Percentiles rank a stretch among this genome's conserved stretches.
Conservation (phyloP, 805 yeast species). For the Starmera quercuum region DNA sequence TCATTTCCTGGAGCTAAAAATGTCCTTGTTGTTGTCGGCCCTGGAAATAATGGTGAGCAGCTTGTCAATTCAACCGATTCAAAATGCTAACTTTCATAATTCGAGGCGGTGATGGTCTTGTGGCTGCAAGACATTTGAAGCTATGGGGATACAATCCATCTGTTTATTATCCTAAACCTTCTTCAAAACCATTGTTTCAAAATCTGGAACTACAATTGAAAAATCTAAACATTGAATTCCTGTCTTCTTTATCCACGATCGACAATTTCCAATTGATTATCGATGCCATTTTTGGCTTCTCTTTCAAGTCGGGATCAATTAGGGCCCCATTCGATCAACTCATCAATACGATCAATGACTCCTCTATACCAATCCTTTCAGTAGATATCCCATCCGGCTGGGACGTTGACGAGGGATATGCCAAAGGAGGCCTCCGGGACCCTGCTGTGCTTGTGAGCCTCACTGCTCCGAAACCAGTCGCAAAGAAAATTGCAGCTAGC, state of each 20-base stretch:
- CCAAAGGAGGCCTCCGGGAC: conserved; percentile 31
- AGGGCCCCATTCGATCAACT: conserved; percentile 64
- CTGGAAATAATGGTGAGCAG: conserved; percentile 94
- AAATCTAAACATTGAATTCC: conserved; percentile 52
- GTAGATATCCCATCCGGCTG: conserved; percentile 96
- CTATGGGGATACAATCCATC: conserved; percentile 73
- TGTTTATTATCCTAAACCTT: conserved; percentile 71
- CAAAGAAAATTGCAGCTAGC: conserved; percentile 39
- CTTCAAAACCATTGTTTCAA: conserved; percentile 47
- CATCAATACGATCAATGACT: conserved; percentile 31
- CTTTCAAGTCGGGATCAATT: conserved; percentile 77
- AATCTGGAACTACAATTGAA: conserved; percentile 61
- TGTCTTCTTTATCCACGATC: conserved; percentile 29
- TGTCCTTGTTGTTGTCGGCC: conserved; percentile 78
- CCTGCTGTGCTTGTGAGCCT: conserved; percentile 73
- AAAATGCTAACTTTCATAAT: background rate
- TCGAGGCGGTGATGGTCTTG: conserved; percentile 84
- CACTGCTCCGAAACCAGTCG: conserved; percentile 93
- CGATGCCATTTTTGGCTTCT: conserved; percentile 89
- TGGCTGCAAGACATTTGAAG: conserved; percentile 85
- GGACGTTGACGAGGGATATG: conserved; percentile 90
- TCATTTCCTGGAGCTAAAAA: conserved; percentile 46
- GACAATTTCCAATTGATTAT: conserved; percentile 35
- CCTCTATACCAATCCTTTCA: conserved; percentile 53
- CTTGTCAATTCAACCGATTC: conserved; percentile 21